These are phyloP conservation scores for Apiotrichum siamense DNA, from an alignment of 1,284 basidiomycete species.

Conservation along the genomic window DNA sequence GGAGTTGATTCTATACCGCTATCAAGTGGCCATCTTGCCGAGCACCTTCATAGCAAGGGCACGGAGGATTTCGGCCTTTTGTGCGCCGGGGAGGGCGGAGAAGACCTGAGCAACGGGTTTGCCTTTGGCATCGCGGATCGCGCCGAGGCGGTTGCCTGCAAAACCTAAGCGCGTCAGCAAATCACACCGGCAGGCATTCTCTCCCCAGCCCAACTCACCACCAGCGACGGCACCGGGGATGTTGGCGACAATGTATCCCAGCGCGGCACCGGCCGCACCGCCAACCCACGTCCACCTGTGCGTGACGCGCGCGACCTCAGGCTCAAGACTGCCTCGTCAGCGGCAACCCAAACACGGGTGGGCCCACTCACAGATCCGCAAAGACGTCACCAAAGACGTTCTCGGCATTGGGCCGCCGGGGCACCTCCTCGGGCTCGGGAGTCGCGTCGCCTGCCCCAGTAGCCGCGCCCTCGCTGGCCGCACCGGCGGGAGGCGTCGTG, in stretches of 20 bases:
- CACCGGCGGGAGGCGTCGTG: slow-evolving; percentile 1
- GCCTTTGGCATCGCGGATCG: slow-evolving; percentile 85
- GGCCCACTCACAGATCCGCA: slow-evolving; percentile 60
- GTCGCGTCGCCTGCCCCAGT: slow-evolving; percentile 4
- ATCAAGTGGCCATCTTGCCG: slow-evolving; percentile 48
- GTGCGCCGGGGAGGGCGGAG: slow-evolving; percentile 62
- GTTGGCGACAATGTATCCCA: slow-evolving; percentile 85
- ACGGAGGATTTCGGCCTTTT: slow-evolving; percentile 84
- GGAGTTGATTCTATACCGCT: too few relatives aligned
- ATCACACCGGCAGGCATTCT: too few relatives aligned
- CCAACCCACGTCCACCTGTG: slow-evolving; percentile 54
- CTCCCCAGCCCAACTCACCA: slow-evolving; percentile 23
- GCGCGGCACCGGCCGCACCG: slow-evolving; percentile 55
- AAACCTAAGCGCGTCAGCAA: slow-evolving; percentile 44
- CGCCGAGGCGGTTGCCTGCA: slow-evolving; percentile 78
- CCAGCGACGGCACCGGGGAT: slow-evolving; percentile 61
- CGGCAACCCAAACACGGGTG: neutral
- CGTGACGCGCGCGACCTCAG: slow-evolving; percentile 44
- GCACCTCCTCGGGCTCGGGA: slow-evolving; percentile 2
- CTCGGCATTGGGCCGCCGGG: slow-evolving; percentile 61
- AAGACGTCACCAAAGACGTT: slow-evolving; percentile 82
- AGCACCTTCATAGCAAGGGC: slow-evolving; percentile 85
- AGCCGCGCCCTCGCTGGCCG: too few relatives aligned
- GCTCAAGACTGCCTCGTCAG: slow-evolving; percentile 39
- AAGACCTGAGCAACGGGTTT: slow-evolving; percentile 92